phyloP scores from a whole-genome alignment of 164 flowering plant genomes.

The Kalanchoe fedtschenkoi region DNA sequence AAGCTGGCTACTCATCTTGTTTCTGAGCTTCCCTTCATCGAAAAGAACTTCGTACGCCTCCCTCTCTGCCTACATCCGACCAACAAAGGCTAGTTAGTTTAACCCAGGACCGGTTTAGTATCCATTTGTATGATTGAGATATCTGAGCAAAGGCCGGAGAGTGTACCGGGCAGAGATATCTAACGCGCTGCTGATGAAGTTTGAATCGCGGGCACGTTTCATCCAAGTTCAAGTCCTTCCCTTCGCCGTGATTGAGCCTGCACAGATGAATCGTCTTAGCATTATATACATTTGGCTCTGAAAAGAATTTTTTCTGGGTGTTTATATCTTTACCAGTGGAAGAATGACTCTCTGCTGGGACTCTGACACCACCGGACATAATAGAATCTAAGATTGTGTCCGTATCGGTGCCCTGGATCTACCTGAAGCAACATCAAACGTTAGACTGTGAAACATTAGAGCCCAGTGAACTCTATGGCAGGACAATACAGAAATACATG shows the following conservation, averaged over 20 bases:
- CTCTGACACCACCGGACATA: background rate
- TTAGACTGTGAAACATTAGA: background rate
- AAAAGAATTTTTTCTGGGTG: background rate
- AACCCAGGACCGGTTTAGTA: too few species aligned
- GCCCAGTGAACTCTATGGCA: too few species aligned
- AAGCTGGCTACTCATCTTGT: background rate
- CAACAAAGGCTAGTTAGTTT: background rate
- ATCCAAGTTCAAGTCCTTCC: slow-evolving; percentile 3
- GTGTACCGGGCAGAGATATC: slow-evolving; percentile 1
- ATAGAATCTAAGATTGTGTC: slow-evolving; percentile 1
- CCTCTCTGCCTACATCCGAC: background rate
- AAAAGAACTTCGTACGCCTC: background rate
- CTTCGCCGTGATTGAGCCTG: slow-evolving; percentile 1
- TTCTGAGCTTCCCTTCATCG: background rate
- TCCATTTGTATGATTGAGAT: background rate
- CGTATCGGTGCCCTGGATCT: background rate
- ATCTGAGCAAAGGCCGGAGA: background rate
- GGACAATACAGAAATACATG: too few species aligned
- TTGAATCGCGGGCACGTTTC: background rate
- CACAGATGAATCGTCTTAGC: background rate
- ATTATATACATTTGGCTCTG: background rate
- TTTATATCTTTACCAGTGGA: background rate
- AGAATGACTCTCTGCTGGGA: background rate
- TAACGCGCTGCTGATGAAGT: background rate
- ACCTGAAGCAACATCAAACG: background rate